Evolutionary conservation across 768 basidiomycete species (phyloP), one percentile per base, ranked within the genome.

Genomic region (Leccinellum luteum): DNA sequence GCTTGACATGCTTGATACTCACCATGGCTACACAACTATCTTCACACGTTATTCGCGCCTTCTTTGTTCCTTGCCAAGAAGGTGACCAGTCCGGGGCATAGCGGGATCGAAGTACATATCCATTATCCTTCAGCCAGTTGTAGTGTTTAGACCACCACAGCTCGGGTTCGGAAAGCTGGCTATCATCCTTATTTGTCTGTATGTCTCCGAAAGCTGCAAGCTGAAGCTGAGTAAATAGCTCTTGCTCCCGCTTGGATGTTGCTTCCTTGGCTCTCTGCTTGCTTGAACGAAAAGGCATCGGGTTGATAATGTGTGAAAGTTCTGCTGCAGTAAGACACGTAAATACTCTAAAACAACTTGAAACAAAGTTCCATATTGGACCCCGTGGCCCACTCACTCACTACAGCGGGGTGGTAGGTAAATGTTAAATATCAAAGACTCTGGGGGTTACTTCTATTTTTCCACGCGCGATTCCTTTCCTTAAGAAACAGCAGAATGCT

Each of bases 31-130:
- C 21, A 9, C 15, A 1, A 6, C 57, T 6, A 23, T 60, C 62
- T 23, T 65, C 61, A n/a, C 34, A 52, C 4, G 13, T 6, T 1
- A 54, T 1, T 43, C 56, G 10, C 4, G 4, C 43, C 13, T 54
- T 58, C 10, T 52, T 51, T 0, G 52, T 48, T 6, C 31, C 43
- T 23, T 51, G 23, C 67, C 66, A 67, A 32, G 66, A 67, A 6
- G 66, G 66, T 0, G 27, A 43, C 66, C 66, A 67, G 3, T 54
- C 56, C 1, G 66, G 65, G 17, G 57, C 47, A 48, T 67, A 67
- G 10, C 66, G 66, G 1, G 51, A 52, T 7, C 66, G 59, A 34
- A 67, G 61, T 3, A 58, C 0, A 3, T 67, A 67, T 4, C 66
- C 66, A 7, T 15, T 52, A 1, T 55, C 59, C 38, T 59, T 51